Percentiles rank a stretch among this genome's conserved stretches.
Conservation (phyloP, 2,329 filamentous ascomycete genomes). For the Verruconis gallopava region DNA sequence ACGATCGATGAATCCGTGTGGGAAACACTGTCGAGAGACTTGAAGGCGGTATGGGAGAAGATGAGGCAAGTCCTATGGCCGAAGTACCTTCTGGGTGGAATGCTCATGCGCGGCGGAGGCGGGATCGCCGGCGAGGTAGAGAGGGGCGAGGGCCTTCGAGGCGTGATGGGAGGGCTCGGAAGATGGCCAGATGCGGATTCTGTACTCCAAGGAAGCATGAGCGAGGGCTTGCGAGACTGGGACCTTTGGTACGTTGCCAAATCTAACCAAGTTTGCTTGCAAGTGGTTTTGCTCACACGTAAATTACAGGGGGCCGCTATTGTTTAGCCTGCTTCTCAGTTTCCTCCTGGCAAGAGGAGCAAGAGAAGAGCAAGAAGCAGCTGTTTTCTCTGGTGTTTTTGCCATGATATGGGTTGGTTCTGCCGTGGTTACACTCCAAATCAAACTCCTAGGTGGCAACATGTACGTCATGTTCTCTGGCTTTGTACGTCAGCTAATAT, state of each 20-base stretch:
- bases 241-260: conserved; percentile 59
- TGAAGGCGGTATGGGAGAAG: conserved; percentile 92
- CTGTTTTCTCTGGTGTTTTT: conserved; percentile 93
- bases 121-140: conserved; percentile 42
- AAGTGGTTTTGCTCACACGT: conserved; percentile 9
- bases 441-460: conserved; percentile 88
- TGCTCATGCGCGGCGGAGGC: conserved; percentile 42
- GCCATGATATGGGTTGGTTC: conserved; percentile 95
- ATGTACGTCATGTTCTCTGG: conserved; percentile 49
- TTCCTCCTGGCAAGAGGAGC: conserved; percentile 78
- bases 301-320: conserved; percentile 61
- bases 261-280: conserved; percentile 1
- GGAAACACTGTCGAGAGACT: conserved; percentile 87
- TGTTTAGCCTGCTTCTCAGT: conserved; percentile 84
- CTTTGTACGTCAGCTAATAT: too few relatives aligned
- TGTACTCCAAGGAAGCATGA: conserved; percentile 61
- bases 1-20: conserved; percentile 97
- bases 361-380: conserved; percentile 63
- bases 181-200: conserved; percentile 57
- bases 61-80: conserved; percentile 95
- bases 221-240: conserved; percentile 85
- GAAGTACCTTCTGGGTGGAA: conserved; percentile 71
- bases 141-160: conserved; percentile 36
- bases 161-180: conserved; percentile 34
- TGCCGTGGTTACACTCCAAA: conserved; percentile 93